Evolutionary conservation across 441 rosid genomes (phyloP).

Genomic region (Croton setiger): DNA sequence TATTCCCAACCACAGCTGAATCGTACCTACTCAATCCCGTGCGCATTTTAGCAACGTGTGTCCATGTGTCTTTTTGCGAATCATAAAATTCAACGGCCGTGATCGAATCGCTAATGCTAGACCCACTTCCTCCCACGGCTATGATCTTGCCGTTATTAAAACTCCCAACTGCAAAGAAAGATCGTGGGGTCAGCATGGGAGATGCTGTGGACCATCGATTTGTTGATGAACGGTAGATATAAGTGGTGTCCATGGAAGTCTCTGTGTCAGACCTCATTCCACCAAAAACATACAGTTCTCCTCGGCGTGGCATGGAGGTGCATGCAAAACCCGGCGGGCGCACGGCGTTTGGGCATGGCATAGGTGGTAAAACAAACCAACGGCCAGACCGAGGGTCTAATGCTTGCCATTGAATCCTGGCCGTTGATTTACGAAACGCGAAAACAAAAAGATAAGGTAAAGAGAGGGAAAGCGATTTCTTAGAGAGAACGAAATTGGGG

Average conservation of each 20-base stretch:
- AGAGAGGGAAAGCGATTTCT: slow-evolving; percentile 43
- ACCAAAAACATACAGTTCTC: slow-evolving; percentile 57
- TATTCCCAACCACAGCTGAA: slow-evolving; percentile 50
- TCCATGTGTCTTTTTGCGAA: slow-evolving; percentile 47
- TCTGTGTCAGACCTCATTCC: slow-evolving; percentile 46
- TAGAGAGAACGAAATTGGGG: slow-evolving; percentile 42
- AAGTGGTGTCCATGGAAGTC: slow-evolving; percentile 27
- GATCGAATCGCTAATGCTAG: slow-evolving; percentile 29
- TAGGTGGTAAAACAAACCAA: slow-evolving; percentile 58
- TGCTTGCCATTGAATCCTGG: slow-evolving; percentile 64
- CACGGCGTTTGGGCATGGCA: slow-evolving; percentile 46
- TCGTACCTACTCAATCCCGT: slow-evolving; percentile 52
- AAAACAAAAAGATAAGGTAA: slow-evolving; percentile 54
- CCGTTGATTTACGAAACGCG: slow-evolving; percentile 56
- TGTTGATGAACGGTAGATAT: slow-evolving; percentile 41
- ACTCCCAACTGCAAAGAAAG: slow-evolving; percentile 43
- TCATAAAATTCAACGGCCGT: slow-evolving; percentile 51
- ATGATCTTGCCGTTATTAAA: slow-evolving; percentile 37
- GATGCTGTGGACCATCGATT: slow-evolving; percentile 54
- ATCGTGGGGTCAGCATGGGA: slow-evolving; percentile 49
- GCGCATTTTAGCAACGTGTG: slow-evolving; percentile 29
- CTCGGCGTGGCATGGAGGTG: slow-evolving; percentile 48
- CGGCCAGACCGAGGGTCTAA: slow-evolving; percentile 53
- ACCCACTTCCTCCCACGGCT: slow-evolving; percentile 54
- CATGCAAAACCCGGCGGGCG: slow-evolving; percentile 53